Base-by-base conservation (phyloP, 2,329 filamentous ascomycete species). In the Exophiala dermatitidis region DNA sequence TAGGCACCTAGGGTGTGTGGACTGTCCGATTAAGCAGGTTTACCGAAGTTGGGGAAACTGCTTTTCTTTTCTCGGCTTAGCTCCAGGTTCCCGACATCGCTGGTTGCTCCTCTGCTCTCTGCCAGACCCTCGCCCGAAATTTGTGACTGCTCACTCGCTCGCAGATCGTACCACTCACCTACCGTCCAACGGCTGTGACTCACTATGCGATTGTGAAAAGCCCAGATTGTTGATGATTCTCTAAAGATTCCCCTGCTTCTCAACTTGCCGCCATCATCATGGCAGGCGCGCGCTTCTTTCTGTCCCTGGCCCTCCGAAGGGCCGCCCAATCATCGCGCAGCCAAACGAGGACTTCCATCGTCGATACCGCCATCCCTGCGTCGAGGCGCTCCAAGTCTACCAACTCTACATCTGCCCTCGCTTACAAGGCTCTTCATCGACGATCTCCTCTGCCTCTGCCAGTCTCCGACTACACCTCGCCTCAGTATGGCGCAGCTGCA, bases 391-490 rank as follows among this genome's bases (percentile, higher is more conserved):
- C 52, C 12, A 60, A 58, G 48, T 55, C 49, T 45, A 63, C 77
- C 69, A 71, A 83, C 74, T 95, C 90, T 51, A 97, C 91, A 62
- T 93, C 90, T 52, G 91, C 93, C 59, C 83, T 97, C 60, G 90
- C 90, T 66, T 97, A 97, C 82, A 98, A 98, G 78, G 89, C 91
- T 53, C 81, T 97, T 59, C 91, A 95, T 68, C 87, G 90, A 65
- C 88, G 91, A 61, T 87, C 91, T 57, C 85, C 88, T 19, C 88
- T 90, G 58, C 83, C 90, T 26, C 87, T 95, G 50, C 86, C 88
- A 51, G 84, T 82, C 61, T 82, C 88, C 63, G 78, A 86, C 19
- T 19, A 19, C 52, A 79, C 85, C 30, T 84, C 88, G 34, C 78
- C 89, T 7, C 89, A 89, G 78, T 95, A 91, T 67, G 82, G 82